Evolutionary conservation across 2,329 filamentous ascomycete genomes (phyloP).

Genomic region (Colletotrichum lini): DNA sequence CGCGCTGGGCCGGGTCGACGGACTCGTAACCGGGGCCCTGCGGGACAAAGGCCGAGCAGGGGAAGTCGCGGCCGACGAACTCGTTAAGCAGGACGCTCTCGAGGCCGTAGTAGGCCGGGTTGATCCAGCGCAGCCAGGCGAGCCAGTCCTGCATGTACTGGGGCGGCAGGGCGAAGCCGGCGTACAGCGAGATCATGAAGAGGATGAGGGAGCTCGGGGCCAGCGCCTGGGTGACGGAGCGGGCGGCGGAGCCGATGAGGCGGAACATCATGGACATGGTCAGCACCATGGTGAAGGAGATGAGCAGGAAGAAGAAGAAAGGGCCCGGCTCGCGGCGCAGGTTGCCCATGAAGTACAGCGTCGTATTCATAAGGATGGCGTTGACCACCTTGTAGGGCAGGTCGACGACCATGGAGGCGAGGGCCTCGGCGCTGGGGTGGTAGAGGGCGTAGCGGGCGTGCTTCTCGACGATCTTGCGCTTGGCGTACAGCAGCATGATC

Average conservation of each 20-base stretch:
- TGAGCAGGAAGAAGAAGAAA: constrained; percentile 77
- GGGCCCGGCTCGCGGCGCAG: constrained; percentile 65
- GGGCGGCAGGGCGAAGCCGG: constrained; percentile 61
- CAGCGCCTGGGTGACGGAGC: constrained; percentile 67
- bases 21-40: constrained; percentile 47
- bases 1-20: constrained; percentile 48
- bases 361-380: constrained; percentile 55
- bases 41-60: constrained; percentile 59
- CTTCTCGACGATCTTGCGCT: constrained; percentile 56
- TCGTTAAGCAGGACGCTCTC: constrained; percentile 76
- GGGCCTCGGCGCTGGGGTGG: constrained; percentile 53
- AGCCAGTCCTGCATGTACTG: constrained; percentile 64
- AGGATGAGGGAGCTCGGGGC: constrained; percentile 66
- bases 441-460: constrained; percentile 58
- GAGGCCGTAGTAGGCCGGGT: constrained; percentile 74
- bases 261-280: constrained; percentile 79
- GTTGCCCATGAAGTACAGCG: constrained; percentile 59
- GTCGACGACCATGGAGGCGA: constrained; percentile 48
- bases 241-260: constrained; percentile 54
- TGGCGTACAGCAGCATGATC: constrained; percentile 56
- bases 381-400: constrained; percentile 53
- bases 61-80: constrained; percentile 62
- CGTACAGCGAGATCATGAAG: constrained; percentile 59
- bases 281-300: constrained; percentile 71
- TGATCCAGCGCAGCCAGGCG: constrained; percentile 76